Evolutionary conservation across 192 early-diverging fungal genomes (phyloP).

Genomic region (Umbelopsis isabellina): DNA sequence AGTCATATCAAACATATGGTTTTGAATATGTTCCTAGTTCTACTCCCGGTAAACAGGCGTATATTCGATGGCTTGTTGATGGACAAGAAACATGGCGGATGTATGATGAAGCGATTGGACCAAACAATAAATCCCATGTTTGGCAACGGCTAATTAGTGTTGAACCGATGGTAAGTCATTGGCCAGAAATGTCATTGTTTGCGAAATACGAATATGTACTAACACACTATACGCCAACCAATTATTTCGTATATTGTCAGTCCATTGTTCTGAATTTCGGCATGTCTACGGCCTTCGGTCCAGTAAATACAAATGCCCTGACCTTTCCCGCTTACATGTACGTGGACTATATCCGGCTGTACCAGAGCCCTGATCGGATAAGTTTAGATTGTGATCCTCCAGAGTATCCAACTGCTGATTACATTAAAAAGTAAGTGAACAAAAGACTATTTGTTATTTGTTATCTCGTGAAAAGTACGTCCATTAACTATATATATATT

Average conservation of each 20-base stretch:
- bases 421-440: slow-evolving; percentile 20
- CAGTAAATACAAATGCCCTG: neutral
- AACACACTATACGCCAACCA: neutral
- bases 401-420: slow-evolving; percentile 5
- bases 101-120: slow-evolving; percentile 17
- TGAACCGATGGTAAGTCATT: slow-evolving; percentile 23
- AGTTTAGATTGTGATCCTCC: slow-evolving; percentile 13
- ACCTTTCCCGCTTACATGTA: slow-evolving; percentile 2
- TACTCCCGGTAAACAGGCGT: neutral
- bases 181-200: neutral
- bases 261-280: slow-evolving; percentile 21
- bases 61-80: slow-evolving; percentile 14
- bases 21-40: slow-evolving; percentile 12
- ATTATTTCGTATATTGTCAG: neutral
- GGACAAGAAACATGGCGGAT: slow-evolving; percentile 21
- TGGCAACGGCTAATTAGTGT: slow-evolving; percentile 20
- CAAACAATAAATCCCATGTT: slow-evolving; percentile 9
- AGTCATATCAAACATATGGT: slow-evolving; percentile 3
- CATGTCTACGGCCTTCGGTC: slow-evolving; percentile 1
- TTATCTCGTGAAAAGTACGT: neutral
- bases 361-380: slow-evolving; percentile 12
- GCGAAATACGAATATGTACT: neutral
- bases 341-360: slow-evolving; percentile 13
- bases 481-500: neutral
- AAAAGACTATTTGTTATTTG: too few species aligned